Evolutionary conservation across 148 eudicot genomes (phyloP), one percentile per base, ranked within the genome.

Genomic region (Chenopodium formosanum): DNA sequence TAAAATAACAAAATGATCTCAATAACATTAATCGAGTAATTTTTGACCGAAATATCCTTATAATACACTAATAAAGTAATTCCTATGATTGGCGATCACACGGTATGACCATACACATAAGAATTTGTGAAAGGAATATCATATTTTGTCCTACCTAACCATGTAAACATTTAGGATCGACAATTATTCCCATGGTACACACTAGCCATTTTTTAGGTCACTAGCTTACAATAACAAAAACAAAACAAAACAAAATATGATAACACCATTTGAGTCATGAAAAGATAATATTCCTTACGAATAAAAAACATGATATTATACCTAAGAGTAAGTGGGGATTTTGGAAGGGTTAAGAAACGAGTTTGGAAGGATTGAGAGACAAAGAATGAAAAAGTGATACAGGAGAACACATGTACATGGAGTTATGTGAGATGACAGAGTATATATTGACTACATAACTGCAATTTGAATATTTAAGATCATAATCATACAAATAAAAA

Each of bases 351-450:
- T 84, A 78, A 78, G 83, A 79, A 84, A 76, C 60, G 44, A 74
- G 70, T 70, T 73, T 74, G 79, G 60, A 25, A 79, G 73, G 37
- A 74, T 37, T 64, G 78, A 78, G 79, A 79, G 82, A 71, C 60
- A 73, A 64, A 63, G 82, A 79, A 70, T 44, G 71, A 85, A 88
- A 87, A 85, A 86, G 86, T 56, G 75, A 22, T 62, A 58, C 72
- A 81, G 74, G 85, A 87, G 88, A 86, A 89, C 89, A 86, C 91
- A 91, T 88, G 89, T 80, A 73, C 31, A 80, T 90, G 91, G 88
- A 89, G 58, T 82, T 89, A 86, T 83, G 10, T 80, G 85, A 37
- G 22, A 48, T 40, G 53, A 64, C 53, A 65, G 72, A 83, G 73
- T 22, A 75, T 82, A 17, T 75, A n/a, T 25, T 31, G 17, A 58